These are phyloP conservation scores for Ziziphus jujuba DNA, from an alignment of 306 rosid genomes.

Conservation along the genomic window DNA sequence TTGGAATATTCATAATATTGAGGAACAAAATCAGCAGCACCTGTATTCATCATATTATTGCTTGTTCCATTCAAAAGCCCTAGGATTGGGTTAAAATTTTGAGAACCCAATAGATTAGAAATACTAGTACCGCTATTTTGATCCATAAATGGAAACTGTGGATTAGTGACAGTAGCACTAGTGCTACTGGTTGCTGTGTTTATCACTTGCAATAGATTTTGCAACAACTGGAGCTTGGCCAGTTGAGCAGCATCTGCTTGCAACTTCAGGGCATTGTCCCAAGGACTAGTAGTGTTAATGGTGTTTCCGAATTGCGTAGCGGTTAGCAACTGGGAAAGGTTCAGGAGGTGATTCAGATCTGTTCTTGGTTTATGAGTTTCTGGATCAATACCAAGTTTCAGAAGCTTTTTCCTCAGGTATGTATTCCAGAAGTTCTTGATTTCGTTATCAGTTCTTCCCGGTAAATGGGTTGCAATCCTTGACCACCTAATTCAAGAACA, in stretches of 20 bases:
- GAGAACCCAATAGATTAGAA: conserved; percentile 29
- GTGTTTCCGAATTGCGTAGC: conserved; percentile 30
- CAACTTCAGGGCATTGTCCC: conserved; percentile 46
- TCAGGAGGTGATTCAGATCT: conserved; percentile 59
- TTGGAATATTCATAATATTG: no score
- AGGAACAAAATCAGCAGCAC: background rate
- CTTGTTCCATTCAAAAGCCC: conserved; percentile 6
- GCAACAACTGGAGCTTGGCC: conserved; percentile 58
- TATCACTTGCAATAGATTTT: conserved; percentile 53
- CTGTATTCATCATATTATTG: no score
- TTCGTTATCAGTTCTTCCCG: conserved; percentile 85
- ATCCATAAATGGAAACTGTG: conserved; percentile 35
- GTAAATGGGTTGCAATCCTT: conserved; percentile 78
- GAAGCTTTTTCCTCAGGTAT: conserved; percentile 73
- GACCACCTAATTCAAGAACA: conserved; percentile 63
- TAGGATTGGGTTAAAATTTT: conserved; percentile 37
- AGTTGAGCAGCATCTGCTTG: conserved; percentile 60
- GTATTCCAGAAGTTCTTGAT: conserved; percentile 94
- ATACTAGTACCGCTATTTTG: conserved; percentile 12
- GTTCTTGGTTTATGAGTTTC: conserved; percentile 87
- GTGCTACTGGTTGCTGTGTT: no score
- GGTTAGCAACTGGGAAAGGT: conserved; percentile 54
- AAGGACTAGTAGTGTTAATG: conserved; percentile 20
- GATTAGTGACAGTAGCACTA: background rate
- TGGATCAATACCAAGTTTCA: conserved; percentile 83